phyloP scores from a whole-genome alignment of 139 green algal species.

The Desmodesmus armatus region DNA sequence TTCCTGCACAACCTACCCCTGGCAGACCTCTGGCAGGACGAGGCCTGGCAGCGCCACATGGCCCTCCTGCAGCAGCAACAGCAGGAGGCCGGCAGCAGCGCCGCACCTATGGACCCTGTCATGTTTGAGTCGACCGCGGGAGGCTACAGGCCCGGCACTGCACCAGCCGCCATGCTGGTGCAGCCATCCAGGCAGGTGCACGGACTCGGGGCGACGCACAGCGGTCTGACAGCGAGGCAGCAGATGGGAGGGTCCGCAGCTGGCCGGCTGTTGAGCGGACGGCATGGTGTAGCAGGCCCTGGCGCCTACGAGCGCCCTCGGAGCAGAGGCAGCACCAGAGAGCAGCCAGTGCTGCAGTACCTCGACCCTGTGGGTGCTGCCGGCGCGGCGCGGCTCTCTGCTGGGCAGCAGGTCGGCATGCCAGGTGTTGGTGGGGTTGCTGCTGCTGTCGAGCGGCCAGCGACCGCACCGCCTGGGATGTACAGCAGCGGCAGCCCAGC shows the following conservation, averaged over 20 bases:
- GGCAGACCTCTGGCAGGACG: conserved; percentile 80
- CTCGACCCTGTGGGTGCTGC: not conserved
- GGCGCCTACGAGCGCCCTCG: too few species aligned
- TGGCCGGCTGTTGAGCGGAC: too few species aligned
- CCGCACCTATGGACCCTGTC: too few species aligned
- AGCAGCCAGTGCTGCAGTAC: not conserved
- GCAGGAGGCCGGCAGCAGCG: not conserved
- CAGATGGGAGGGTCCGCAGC: too few species aligned
- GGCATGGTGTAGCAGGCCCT: too few species aligned
- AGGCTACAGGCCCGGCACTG: not conserved
- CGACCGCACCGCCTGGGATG: not conserved
- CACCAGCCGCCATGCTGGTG: not conserved
- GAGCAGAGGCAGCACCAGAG: not conserved
- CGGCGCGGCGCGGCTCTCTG: too few species aligned
- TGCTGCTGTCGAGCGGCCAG: not conserved
- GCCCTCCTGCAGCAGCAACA: conserved; percentile 53
- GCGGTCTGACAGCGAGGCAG: too few species aligned
- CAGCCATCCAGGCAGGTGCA: not conserved
- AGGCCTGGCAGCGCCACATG: conserved; percentile 69
- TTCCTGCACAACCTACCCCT: conserved; percentile 80
- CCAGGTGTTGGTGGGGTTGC: not conserved
- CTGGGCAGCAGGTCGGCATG: conserved; percentile 5
- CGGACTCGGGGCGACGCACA: too few species aligned
- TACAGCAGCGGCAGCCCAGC: not conserved
- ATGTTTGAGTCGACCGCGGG: conserved; percentile 4